phyloP scores from a whole-genome alignment of 352 stramenopile genomes.

The Phytophthora vignae region DNA sequence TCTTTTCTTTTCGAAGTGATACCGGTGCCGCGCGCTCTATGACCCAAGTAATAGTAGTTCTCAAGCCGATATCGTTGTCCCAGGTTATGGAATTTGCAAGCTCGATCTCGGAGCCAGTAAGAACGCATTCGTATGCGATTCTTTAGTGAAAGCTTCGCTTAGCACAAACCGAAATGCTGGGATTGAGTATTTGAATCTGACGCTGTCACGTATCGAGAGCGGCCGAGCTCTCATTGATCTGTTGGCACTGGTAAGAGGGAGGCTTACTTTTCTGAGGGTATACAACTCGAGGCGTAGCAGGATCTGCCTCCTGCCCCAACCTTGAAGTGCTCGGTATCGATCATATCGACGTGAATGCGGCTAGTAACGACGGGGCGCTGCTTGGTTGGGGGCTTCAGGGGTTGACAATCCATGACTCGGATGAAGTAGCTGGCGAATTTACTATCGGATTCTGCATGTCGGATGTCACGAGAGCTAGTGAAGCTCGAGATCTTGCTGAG shows the following conservation, averaged over 20 bases:
- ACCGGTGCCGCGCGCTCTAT: not conserved
- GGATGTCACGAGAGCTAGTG: slow-evolving; percentile 6
- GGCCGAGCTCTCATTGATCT: not conserved
- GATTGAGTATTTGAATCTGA: not conserved
- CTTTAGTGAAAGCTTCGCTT: not conserved
- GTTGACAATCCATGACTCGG: not conserved
- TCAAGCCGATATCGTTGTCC: not conserved
- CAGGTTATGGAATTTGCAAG: slow-evolving; percentile 11
- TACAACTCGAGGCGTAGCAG: not conserved
- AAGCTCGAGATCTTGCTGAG: not conserved
- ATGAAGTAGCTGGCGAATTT: not conserved
- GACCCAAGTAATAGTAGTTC: not conserved
- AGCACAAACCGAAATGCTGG: not conserved
- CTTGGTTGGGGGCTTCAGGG: not conserved
- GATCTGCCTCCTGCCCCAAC: not conserved
- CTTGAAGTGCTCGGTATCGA: not conserved
- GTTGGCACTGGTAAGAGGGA: not conserved
- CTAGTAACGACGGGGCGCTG: not conserved
- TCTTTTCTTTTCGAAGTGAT: not conserved
- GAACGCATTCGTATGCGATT: not conserved
- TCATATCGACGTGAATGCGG: not conserved
- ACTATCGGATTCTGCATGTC: not conserved
- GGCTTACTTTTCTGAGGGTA: not conserved
- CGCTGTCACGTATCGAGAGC: not conserved
- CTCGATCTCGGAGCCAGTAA: not conserved